phyloP scores from a whole-genome alignment of 2,329 filamentous ascomycete species.

The Aspergillus flavus region DNA sequence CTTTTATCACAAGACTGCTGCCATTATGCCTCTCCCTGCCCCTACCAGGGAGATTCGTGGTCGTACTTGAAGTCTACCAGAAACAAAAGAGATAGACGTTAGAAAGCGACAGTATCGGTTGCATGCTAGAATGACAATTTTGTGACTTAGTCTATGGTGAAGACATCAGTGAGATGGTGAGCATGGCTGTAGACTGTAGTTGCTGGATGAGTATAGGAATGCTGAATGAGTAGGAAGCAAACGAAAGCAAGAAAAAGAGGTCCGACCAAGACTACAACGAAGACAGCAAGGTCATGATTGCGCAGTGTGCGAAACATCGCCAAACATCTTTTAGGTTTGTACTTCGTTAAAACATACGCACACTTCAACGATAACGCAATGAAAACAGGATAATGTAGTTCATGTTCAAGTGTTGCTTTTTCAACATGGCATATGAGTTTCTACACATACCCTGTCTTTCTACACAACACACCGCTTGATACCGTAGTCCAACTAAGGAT shows the following conservation, averaged over 20 bases:
- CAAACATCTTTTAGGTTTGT: no score
- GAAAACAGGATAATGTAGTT: no score
- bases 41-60: neutral
- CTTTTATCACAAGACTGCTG: neutral
- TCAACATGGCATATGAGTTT: no score
- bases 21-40: neutral
- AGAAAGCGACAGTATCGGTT: no score
- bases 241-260: no score
- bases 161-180: neutral
- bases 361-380: no score
- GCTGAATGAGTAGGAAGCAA: neutral
- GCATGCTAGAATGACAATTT: neutral
- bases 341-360: no score
- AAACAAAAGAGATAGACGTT: neutral
- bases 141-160: rapidly evolving
- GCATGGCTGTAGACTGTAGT: neutral
- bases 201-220: neutral
- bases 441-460: no score
- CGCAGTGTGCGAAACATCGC: neutral
- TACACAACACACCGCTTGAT: no score
- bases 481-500: no score
- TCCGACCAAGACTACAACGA: neutral
- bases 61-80: neutral
- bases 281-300: neutral
- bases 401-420: no score